Conservation (phyloP, 106 monocot species). For the Xerophyta viscosa region DNA sequence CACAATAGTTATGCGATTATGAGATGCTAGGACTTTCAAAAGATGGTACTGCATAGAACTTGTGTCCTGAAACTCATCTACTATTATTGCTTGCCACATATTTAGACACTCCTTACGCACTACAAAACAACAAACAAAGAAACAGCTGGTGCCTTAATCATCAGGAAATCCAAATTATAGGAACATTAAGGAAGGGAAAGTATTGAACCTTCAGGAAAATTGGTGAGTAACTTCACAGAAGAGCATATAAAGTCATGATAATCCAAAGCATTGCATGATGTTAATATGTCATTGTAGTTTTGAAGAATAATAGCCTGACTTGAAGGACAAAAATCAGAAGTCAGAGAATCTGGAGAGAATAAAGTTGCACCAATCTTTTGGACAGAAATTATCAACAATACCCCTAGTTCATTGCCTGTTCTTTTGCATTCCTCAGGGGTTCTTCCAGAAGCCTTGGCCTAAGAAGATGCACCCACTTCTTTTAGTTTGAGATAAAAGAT, state of each 20-base stretch:
- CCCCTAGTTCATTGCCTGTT: conserved; percentile 64
- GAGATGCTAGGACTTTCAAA: conserved; percentile 69
- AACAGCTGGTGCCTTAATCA: too few species aligned
- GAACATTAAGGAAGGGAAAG: neutral
- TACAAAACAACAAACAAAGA: conserved; percentile 13
- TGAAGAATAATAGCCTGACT: conserved; percentile 64
- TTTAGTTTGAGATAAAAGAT: too few species aligned
- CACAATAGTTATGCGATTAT: conserved; percentile 66
- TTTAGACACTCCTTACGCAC: conserved; percentile 58
- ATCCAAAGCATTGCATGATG: conserved; percentile 84
- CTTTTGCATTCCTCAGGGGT: conserved; percentile 62
- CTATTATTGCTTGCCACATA: conserved; percentile 85
- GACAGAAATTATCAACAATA: conserved; percentile 16
- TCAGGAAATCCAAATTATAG: neutral
- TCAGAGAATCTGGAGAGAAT: neutral
- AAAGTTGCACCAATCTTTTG: neutral
- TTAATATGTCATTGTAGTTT: conserved; percentile 62
- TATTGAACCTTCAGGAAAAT: conserved; percentile 79
- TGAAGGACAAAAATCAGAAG: conserved; percentile 7
- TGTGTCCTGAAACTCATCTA: conserved; percentile 98
- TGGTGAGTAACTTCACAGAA: conserved; percentile 65
- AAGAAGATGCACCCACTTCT: too few species aligned
- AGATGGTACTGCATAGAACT: conserved; percentile 89
- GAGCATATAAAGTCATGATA: conserved; percentile 92
- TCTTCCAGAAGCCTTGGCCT: conserved; percentile 86